phyloP scores from a whole-genome alignment of 1,284 basidiomycete species.

The Boletus mariae region DNA sequence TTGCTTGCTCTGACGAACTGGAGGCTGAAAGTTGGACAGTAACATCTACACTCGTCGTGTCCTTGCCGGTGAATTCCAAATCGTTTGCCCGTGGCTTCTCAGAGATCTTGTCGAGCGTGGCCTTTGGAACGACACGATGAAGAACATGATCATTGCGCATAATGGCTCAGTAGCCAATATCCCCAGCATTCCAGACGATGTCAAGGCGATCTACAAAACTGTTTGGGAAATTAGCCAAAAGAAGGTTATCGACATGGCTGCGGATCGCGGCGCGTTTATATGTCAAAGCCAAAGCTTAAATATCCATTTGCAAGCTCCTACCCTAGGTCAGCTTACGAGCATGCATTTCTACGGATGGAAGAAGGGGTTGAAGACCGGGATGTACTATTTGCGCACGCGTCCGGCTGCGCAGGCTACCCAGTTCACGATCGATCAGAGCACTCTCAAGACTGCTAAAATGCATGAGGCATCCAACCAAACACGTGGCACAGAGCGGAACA shows the following conservation, averaged over 20 bases:
- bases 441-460: slow-evolving; percentile 73
- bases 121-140: slow-evolving; percentile 98
- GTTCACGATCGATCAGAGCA: slow-evolving; percentile 90
- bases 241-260: slow-evolving; percentile 96
- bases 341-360: slow-evolving; percentile 99
- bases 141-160: slow-evolving; percentile 98
- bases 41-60: slow-evolving; percentile 99
- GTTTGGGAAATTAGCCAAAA: slow-evolving; percentile 99
- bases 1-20: neutral
- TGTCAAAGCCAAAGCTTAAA: slow-evolving; percentile 93
- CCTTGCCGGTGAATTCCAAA: slow-evolving; percentile 99
- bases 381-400: slow-evolving; percentile 94
- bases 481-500: slow-evolving; percentile 14
- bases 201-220: slow-evolving; percentile 98
- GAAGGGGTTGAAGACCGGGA: slow-evolving; percentile 98
- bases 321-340: slow-evolving; percentile 90
- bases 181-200: slow-evolving; percentile 78
- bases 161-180: slow-evolving; percentile 95
- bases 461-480: slow-evolving; percentile 35
- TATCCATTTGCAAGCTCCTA: slow-evolving; percentile 90
- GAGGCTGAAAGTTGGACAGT: slow-evolving; percentile 39
- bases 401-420: slow-evolving; percentile 96
- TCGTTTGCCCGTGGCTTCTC: slow-evolving; percentile 98
- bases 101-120: slow-evolving; percentile 94
- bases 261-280: slow-evolving; percentile 98